Conservation (phyloP, 768 basidiomycete genomes). For the Collybia mongolica region DNA sequence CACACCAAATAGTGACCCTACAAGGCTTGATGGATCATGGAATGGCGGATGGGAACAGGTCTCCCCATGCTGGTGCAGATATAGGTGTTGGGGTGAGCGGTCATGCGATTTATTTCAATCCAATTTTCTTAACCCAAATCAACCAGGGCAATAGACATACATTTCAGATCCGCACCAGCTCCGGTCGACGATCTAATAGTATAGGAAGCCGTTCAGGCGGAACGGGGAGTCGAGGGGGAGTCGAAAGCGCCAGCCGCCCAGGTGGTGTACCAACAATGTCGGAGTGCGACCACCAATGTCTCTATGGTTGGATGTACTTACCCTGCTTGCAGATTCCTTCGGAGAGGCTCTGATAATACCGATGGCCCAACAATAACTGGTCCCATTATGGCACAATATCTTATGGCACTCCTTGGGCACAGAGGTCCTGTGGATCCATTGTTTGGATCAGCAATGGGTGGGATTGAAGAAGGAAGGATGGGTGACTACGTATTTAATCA, state of each 20-base stretch:
- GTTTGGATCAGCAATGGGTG: constrained; percentile 34
- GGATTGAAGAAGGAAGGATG: constrained; percentile 56
- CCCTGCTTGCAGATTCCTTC: constrained; percentile 29
- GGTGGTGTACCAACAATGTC: constrained; percentile 45
- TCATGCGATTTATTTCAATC: neutral
- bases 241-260: constrained; percentile 2
- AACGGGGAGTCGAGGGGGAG: neutral
- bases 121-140: neutral
- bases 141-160: constrained; percentile 13
- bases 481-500: constrained; percentile 94
- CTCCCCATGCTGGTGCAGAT: constrained; percentile 7
- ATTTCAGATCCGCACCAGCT: constrained; percentile 12
- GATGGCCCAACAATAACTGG: constrained; percentile 47
- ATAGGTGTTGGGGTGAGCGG: constrained; percentile 5
- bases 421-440: constrained; percentile 45
- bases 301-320: constrained; percentile 1
- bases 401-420: constrained; percentile 58
- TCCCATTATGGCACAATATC: constrained; percentile 69
- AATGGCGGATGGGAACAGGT: constrained; percentile 16
- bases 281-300: constrained; percentile 39
- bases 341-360: constrained; percentile 28
- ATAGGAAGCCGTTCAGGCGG: constrained; percentile 1
- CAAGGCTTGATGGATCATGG: constrained; percentile 36
- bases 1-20: constrained; percentile 26
- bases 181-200: constrained; percentile 6